Conservation (phyloP, 2,329 filamentous ascomycete species). For the Ophiostoma perfectum region DNA sequence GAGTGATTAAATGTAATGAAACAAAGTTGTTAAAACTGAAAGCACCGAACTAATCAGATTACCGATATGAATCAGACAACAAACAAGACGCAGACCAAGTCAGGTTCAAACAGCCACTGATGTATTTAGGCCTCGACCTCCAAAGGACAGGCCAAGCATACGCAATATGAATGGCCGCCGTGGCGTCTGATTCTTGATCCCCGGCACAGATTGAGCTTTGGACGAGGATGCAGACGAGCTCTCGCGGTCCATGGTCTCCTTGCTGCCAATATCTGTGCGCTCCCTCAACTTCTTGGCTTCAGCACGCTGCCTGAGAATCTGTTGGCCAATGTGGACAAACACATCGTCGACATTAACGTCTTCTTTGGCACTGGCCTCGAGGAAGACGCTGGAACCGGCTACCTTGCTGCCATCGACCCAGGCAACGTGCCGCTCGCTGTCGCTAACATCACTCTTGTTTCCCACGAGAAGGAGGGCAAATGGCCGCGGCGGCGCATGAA, state of each 20-base stretch:
- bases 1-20: not conserved
- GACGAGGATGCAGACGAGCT: not conserved
- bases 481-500: not conserved
- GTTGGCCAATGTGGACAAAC: not conserved
- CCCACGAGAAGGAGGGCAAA: not conserved
- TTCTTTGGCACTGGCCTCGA: not conserved
- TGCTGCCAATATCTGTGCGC: not conserved
- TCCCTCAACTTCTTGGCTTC: not conserved
- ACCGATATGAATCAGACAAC: not conserved
- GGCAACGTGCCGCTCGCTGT: not conserved
- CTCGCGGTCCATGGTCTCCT: not conserved
- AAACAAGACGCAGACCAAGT: not conserved
- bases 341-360: not conserved
- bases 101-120: too few species aligned
- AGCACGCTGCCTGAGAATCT: not conserved
- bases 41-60: not conserved
- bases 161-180: not conserved
- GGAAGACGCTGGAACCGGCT: not conserved
- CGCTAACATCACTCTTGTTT: not conserved
- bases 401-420: not conserved
- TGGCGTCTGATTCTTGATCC: not conserved
- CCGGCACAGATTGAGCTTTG: not conserved
- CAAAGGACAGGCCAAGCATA: not conserved
- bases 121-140: not conserved
- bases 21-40: not conserved